Conservation (phyloP, 164 flowering plant genomes). For the Berberis vulgaris region DNA sequence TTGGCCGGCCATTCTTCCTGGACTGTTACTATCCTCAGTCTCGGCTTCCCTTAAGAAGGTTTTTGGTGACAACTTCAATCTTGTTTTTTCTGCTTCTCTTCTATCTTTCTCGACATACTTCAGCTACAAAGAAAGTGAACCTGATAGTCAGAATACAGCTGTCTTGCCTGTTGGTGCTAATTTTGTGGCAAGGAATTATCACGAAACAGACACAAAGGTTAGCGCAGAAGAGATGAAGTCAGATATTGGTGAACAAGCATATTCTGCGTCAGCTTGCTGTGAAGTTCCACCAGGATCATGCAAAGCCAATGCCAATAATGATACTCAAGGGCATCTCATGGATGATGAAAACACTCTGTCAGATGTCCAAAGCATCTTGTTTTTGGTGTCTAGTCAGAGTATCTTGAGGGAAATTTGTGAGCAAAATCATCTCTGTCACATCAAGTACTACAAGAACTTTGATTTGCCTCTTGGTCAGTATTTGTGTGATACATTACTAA, state of each 20-base stretch:
- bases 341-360: constrained; percentile 33
- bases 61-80: constrained; percentile 32
- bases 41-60: constrained; percentile 50
- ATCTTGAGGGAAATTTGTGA: constrained; percentile 56
- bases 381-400: constrained; percentile 65
- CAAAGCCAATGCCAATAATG: constrained; percentile 13
- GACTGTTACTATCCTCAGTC: constrained; percentile 35
- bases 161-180: constrained; percentile 15
- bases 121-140: constrained; percentile 25
- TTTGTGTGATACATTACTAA: constrained; percentile 55
- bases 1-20: constrained; percentile 38
- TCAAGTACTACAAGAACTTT: constrained; percentile 77
- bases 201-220: constrained; percentile 20
- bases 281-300: constrained; percentile 17
- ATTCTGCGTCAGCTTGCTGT: constrained; percentile 11
- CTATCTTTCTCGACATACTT: constrained; percentile 37
- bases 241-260: constrained; percentile 14
- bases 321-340: constrained; percentile 22
- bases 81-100: constrained; percentile 28
- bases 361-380: constrained; percentile 75
- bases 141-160: constrained; percentile 13
- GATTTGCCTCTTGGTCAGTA: constrained; percentile 84
- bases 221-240: constrained; percentile 23
- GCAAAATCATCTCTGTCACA: constrained; percentile 69
- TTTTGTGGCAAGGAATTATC: constrained; percentile 9